These are phyloP conservation scores for Tetrapisispora taiwanensis DNA, from an alignment of 805 yeast genomes.

Conservation along the genomic window DNA sequence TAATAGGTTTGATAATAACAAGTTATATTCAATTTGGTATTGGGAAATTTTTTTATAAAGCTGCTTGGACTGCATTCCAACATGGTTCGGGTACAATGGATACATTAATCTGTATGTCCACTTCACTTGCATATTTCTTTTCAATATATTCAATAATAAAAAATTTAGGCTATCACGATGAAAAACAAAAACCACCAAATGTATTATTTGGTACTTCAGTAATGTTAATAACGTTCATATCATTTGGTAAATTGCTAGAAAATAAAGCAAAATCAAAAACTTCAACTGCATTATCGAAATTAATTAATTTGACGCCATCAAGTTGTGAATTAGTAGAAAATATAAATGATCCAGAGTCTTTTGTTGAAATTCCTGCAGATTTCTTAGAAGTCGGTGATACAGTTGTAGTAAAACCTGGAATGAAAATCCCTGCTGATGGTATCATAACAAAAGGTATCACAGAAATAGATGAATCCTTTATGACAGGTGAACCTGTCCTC, in stretches of 20 bases:
- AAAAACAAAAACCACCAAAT: constrained; percentile 37
- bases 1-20: constrained; percentile 57
- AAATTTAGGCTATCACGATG: constrained; percentile 29
- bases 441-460: constrained; percentile 64
- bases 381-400: constrained; percentile 69
- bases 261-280: constrained; percentile 90
- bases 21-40: constrained; percentile 50
- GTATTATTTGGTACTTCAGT: constrained; percentile 78
- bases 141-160: constrained; percentile 54
- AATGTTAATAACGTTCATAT: constrained; percentile 75
- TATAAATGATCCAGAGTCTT: constrained; percentile 10
- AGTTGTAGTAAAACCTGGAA: constrained; percentile 74
- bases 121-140: constrained; percentile 65
- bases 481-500: constrained; percentile 87
- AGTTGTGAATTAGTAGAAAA: constrained; percentile 51
- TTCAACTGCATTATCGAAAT: constrained; percentile 72
- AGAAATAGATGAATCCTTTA: constrained; percentile 77
- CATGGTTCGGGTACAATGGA: constrained; percentile 87
- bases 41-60: constrained; percentile 58
- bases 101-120: constrained; percentile 73
- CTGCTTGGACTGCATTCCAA: constrained; percentile 53
- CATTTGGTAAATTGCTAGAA: constrained; percentile 86
- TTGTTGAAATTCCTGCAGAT: constrained; percentile 56
- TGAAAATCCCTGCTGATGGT: constrained; percentile 89
- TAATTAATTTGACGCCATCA: constrained; percentile 73